These are phyloP conservation scores for Colletotrichum sp. DNA, from an alignment of 2,329 filamentous ascomycete genomes.

Conservation along the genomic window DNA sequence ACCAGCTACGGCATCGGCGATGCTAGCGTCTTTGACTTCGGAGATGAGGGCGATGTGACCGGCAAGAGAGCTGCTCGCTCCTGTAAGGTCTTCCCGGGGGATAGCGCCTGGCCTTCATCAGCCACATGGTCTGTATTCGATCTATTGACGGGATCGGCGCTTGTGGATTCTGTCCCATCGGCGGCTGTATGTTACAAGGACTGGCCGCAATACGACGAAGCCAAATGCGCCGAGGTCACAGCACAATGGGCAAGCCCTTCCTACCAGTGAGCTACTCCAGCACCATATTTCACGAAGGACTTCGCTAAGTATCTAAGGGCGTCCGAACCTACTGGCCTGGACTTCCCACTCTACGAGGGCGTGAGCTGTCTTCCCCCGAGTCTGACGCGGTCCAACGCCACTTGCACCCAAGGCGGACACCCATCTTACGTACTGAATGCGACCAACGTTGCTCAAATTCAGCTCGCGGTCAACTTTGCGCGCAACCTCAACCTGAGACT, in stretches of 20 bases:
- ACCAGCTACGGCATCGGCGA: neutral
- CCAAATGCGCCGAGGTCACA: constrained; percentile 34
- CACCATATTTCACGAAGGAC: too few relatives aligned
- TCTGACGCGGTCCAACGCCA: neutral
- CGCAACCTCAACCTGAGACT: constrained; percentile 40
- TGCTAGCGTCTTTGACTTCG: neutral
- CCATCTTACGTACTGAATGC: constrained; percentile 29
- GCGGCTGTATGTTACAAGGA: constrained; percentile 39
- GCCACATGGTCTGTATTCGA: neutral
- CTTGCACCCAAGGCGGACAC: constrained; percentile 25
- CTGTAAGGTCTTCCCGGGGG: constrained; percentile 18
- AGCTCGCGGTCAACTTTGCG: constrained; percentile 19
- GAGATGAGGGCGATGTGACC: neutral
- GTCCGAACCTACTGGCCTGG: constrained; percentile 52
- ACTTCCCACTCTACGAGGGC: constrained; percentile 57
- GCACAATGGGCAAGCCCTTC: constrained; percentile 27
- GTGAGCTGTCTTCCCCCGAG: constrained; percentile 32
- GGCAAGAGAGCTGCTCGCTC: neutral
- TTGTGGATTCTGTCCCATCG: constrained; percentile 27
- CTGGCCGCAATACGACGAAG: constrained; percentile 39
- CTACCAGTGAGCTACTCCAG: constrained; percentile 46
- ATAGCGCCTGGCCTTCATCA: neutral
- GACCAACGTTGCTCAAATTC: constrained; percentile 23
- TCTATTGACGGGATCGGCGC: neutral
- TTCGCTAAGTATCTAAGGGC: neutral